These are phyloP conservation scores for Trichoderma asperelloides DNA, from an alignment of 495 filamentous ascomycete species.

Conservation along the genomic window DNA sequence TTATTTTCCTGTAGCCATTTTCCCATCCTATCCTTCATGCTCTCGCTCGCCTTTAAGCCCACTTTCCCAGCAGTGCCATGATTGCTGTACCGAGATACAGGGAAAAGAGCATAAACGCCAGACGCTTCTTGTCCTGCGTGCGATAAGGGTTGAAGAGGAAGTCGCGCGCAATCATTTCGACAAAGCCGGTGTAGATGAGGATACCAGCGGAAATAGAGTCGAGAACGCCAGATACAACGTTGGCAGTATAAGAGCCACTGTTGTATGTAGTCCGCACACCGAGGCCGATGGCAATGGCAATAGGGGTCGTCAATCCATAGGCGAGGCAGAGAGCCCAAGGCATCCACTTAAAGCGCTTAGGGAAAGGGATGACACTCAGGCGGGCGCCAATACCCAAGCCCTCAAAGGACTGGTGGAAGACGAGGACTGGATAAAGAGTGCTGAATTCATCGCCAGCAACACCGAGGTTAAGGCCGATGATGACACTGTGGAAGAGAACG, in stretches of 20 bases:
- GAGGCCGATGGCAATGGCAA: conserved; percentile 53
- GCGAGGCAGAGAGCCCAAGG: conserved; percentile 40
- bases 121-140: conserved; percentile 10
- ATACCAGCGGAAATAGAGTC: conserved; percentile 51
- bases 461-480: conserved; percentile 51
- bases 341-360: neutral
- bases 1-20: neutral
- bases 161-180: conserved; percentile 51
- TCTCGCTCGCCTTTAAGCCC: conserved; percentile 24
- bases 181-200: conserved; percentile 48
- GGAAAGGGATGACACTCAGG: conserved; percentile 46
- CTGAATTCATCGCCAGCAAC: conserved; percentile 45
- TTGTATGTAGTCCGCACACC: conserved; percentile 46
- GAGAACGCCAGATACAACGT: conserved; percentile 50
- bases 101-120: conserved; percentile 22
- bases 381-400: conserved; percentile 67
- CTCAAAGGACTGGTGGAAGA: conserved; percentile 70
- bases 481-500: conserved; percentile 64
- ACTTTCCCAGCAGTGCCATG: conserved; percentile 37
- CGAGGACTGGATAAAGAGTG: conserved; percentile 48
- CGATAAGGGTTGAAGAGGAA: conserved; percentile 31
- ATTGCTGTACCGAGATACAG: conserved; percentile 29
- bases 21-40: neutral
- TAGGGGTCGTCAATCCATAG: conserved; percentile 48
- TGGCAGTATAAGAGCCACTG: conserved; percentile 42